Percentiles rank a stretch among this genome's conserved stretches.
Evolutionary conservation across 2,329 filamentous ascomycete genomes (phyloP).

Genomic region (Juglanconis oblonga): DNA sequence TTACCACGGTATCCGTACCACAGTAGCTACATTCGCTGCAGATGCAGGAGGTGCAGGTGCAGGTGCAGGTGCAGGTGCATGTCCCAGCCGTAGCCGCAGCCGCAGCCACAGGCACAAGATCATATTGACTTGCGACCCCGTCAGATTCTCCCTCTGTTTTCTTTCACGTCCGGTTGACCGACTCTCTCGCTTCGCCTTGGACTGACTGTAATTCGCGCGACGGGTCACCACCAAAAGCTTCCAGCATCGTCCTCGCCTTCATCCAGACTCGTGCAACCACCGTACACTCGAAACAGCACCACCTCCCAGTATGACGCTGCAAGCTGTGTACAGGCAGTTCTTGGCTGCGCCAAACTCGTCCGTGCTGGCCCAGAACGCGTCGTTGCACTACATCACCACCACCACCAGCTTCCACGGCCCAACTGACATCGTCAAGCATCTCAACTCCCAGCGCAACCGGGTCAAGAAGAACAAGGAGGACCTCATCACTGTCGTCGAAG

Average conservation of each 20-base stretch:
- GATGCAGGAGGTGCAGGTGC: background rate
- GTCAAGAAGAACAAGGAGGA: conserved; percentile 82
- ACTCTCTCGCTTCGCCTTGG: background rate
- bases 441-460: conserved; percentile 66
- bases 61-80: background rate
- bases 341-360: conserved; percentile 63
- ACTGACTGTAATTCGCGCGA: background rate
- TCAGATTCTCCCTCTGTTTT: background rate
- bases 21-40: too few relatives aligned
- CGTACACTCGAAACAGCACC: background rate
- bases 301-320: conserved; percentile 43
- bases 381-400: conserved; percentile 86
- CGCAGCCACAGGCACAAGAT: background rate
- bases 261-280: background rate
- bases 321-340: conserved; percentile 67
- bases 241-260: background rate
- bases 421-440: conserved; percentile 78
- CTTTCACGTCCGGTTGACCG: background rate
- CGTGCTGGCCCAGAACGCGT: conserved; percentile 62
- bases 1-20: background rate
- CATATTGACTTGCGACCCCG: background rate
- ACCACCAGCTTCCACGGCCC: conserved; percentile 70
- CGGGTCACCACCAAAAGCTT: background rate
- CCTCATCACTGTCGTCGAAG: conserved; percentile 71
- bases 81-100: background rate